A percentile compares a stretch with the other conserved stretches of the same genome.
Conservation (phyloP, 2,329 filamentous ascomycete genomes). For the Leptographium galeiforme region DNA sequence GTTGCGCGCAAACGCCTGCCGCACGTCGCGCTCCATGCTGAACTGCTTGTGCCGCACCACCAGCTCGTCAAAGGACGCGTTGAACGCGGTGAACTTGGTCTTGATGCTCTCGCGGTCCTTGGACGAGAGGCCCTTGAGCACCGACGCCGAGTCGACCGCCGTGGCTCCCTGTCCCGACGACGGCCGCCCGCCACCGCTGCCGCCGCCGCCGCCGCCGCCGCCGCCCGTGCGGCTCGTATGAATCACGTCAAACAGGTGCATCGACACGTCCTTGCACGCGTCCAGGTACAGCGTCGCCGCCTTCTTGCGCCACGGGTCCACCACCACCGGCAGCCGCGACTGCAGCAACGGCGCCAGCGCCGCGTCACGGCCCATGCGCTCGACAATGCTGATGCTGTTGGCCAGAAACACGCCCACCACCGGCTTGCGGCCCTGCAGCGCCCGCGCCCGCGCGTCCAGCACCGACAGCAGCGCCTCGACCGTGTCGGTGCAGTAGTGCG, state of each 20-base stretch:
- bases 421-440: conserved; percentile 58
- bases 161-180: conserved; percentile 48
- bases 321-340: conserved; percentile 41
- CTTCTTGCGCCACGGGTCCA: conserved; percentile 82
- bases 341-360: conserved; percentile 63
- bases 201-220: conserved; percentile 19
- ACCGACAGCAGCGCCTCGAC: conserved; percentile 67
- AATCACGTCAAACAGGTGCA: conserved; percentile 77
- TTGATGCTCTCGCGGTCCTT: conserved; percentile 97
- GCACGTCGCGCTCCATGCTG: conserved; percentile 84
- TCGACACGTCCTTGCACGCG: conserved; percentile 76
- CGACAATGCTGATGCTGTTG: conserved; percentile 73
- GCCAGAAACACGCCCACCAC: conserved; percentile 79
- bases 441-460: conserved; percentile 60
- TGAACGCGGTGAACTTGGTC: conserved; percentile 88
- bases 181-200: conserved; percentile 34
- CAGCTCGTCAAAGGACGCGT: conserved; percentile 79
- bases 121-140: conserved; percentile 69
- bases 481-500: conserved; percentile 79
- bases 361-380: conserved; percentile 70
- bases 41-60: conserved; percentile 69
- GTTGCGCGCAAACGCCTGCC: conserved; percentile 65
- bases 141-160: conserved; percentile 60
- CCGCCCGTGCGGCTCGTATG: conserved; percentile 61
- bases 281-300: conserved; percentile 71